Evolutionary conservation across 306 rosid genomes (phyloP).

Genomic region (Cajanus cajan): DNA sequence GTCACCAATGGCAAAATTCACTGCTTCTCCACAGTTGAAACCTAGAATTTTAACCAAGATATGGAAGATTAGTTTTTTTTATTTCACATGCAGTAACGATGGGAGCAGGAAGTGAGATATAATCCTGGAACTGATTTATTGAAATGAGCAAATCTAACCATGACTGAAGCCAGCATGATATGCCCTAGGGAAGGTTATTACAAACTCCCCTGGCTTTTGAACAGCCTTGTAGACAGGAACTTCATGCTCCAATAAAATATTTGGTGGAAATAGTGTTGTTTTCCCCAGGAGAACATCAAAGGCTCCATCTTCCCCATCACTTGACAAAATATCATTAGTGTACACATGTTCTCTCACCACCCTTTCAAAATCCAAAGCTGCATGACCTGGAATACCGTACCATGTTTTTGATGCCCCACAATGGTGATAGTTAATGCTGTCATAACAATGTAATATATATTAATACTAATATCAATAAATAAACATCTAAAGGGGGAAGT

Average conservation of each 20-base stretch:
- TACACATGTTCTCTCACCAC: conserved; percentile 87
- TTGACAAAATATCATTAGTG: conserved; percentile 71
- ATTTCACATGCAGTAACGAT: not conserved
- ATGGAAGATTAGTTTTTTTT: conserved; percentile 17
- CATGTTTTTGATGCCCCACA: conserved; percentile 99
- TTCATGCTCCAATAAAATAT: conserved; percentile 69
- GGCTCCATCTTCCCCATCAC: conserved; percentile 91
- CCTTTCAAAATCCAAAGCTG: conserved; percentile 85
- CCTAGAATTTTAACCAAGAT: conserved; percentile 51
- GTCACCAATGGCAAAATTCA: conserved; percentile 91
- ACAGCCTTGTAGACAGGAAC: conserved; percentile 96
- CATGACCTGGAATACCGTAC: conserved; percentile 94
- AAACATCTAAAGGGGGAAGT: conserved; percentile 5
- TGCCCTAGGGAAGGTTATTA: conserved; percentile 91
- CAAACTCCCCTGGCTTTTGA: conserved; percentile 92
- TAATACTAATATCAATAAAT: conserved; percentile 25
- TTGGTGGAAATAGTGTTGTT: conserved; percentile 95
- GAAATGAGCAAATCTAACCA: conserved; percentile 49
- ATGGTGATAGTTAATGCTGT: conserved; percentile 93
- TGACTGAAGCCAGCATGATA: conserved; percentile 98
- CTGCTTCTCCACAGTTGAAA: conserved; percentile 98
- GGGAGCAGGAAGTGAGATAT: not conserved
- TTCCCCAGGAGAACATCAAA: conserved; percentile 90
- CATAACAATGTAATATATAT: conserved; percentile 24
- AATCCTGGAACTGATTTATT: conserved; percentile 14